phyloP scores from a whole-genome alignment of 768 basidiomycete genomes.

The Leccinum uliginosum region DNA sequence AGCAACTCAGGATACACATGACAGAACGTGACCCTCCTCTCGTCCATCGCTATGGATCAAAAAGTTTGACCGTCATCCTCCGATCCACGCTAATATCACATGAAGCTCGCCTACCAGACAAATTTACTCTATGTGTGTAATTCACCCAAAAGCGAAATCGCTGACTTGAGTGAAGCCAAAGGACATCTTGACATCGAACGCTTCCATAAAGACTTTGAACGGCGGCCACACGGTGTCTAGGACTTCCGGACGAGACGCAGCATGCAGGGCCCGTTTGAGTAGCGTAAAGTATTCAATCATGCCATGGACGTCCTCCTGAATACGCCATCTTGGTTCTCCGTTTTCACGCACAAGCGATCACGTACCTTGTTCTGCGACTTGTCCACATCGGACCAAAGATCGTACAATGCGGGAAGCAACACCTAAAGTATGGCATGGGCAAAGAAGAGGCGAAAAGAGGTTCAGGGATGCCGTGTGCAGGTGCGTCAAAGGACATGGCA shows the following conservation, averaged over 20 bases:
- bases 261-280: constrained; percentile 59
- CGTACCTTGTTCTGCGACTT: constrained; percentile 37
- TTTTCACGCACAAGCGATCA: background rate
- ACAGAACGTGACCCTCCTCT: constrained; percentile 68
- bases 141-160: background rate
- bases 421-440: constrained; percentile 18
- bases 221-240: constrained; percentile 59
- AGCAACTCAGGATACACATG: constrained; percentile 69
- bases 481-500: constrained; percentile 52
- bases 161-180: constrained; percentile 30
- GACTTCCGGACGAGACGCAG: constrained; percentile 59
- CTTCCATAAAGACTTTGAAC: constrained; percentile 78
- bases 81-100: constrained; percentile 72
- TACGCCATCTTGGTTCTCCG: background rate
- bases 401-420: constrained; percentile 60
- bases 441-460: background rate
- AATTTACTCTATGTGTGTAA: background rate
- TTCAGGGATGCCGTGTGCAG: constrained; percentile 43
- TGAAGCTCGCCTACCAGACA: constrained; percentile 37
- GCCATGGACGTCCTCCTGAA: constrained; percentile 24
- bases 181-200: constrained; percentile 52
- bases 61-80: background rate
- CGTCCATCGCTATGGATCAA: constrained; percentile 25
- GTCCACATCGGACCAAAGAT: constrained; percentile 47
- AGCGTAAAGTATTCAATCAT: constrained; percentile 58